A percentile compares a stretch with the other conserved stretches of the same genome.
phyloP scores from a whole-genome alignment of 345 rosid species.

The Melaleuca alternifolia region DNA sequence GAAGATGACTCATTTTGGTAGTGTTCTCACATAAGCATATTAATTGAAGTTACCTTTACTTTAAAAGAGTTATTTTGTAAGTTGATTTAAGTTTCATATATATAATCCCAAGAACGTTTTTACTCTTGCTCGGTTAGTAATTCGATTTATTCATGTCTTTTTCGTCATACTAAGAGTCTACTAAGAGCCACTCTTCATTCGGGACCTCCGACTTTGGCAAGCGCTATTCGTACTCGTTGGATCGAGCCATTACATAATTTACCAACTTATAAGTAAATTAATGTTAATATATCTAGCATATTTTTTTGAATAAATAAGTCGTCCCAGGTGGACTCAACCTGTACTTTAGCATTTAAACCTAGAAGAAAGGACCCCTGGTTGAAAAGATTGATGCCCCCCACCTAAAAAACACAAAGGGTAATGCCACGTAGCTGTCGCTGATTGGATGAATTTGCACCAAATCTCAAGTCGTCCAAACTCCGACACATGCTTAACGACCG shows the following conservation, averaged over 20 bases:
- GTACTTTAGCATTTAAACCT: neutral
- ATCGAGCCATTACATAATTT: too few species aligned
- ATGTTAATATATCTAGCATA: neutral
- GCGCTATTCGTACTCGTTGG: neutral
- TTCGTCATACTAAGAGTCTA: neutral
- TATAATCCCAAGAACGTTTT: neutral
- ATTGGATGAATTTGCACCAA: neutral
- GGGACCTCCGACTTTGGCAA: neutral
- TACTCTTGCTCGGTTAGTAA: too few species aligned
- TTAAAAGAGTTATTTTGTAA: neutral
- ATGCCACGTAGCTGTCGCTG: neutral
- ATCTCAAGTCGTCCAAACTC: neutral
- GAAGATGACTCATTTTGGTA: neutral
- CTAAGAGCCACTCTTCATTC: neutral
- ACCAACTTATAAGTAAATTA: neutral
- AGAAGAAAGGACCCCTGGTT: neutral
- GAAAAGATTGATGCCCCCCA: neutral
- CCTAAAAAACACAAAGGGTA: neutral
- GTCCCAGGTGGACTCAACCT: neutral
- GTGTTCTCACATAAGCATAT: accelerated
- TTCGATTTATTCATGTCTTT: too few species aligned
- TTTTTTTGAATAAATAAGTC: neutral
- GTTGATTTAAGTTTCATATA: too few species aligned
- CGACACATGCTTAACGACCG: neutral
- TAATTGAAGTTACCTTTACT: neutral